phyloP scores from a whole-genome alignment of 2,329 filamentous ascomycete genomes.

The Aspergillus sp. region DNA sequence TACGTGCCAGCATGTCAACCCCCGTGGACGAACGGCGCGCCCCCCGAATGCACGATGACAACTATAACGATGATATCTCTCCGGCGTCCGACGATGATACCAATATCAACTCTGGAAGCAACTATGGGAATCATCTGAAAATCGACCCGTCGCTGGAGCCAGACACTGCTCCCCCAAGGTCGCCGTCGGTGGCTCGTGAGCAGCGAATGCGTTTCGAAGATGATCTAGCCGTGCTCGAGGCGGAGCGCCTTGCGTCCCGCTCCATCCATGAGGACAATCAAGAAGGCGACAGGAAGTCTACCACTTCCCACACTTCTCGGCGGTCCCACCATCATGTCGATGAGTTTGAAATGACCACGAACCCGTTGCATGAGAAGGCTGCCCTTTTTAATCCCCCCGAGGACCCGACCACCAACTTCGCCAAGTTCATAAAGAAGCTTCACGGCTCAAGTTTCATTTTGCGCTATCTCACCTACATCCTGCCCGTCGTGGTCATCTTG shows the following conservation, averaged over 20 bases:
- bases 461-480: conserved; percentile 63
- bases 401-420: conserved; percentile 52
- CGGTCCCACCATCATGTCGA: conserved; percentile 51
- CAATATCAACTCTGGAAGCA: conserved; percentile 13
- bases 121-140: conserved; percentile 9
- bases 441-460: conserved; percentile 58
- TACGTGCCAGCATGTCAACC: conserved; percentile 29
- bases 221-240: conserved; percentile 55
- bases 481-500: conserved; percentile 54
- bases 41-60: conserved; percentile 15
- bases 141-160: conserved; percentile 18
- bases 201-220: conserved; percentile 54
- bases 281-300: conserved; percentile 31
- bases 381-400: conserved; percentile 56
- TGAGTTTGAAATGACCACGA: conserved; percentile 59
- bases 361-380: conserved; percentile 58
- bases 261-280: conserved; percentile 23
- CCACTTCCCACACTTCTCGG: conserved; percentile 43
- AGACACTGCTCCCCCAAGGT: conserved; percentile 21
- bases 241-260: conserved; percentile 51
- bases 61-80: conserved; percentile 15
- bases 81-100: conserved; percentile 23
- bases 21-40: conserved; percentile 22
- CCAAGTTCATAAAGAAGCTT: conserved; percentile 55
- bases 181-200: conserved; percentile 50